These are phyloP conservation scores for Chaetothyriales sp. DNA, from an alignment of 2,329 filamentous ascomycete genomes.

Conservation along the genomic window DNA sequence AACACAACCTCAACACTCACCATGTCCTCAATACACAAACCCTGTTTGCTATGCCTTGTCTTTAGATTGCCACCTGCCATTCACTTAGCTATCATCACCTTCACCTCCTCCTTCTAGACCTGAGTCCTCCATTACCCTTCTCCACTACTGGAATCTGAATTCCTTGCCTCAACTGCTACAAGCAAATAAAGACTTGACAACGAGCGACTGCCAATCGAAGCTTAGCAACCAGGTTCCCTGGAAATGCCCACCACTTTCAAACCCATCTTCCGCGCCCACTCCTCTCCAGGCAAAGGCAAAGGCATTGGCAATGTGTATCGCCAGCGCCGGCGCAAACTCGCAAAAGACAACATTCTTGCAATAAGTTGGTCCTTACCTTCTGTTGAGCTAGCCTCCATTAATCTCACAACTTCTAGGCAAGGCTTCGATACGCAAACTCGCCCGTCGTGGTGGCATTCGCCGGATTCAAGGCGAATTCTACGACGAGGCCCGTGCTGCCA, in stretches of 20 bases:
- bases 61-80: neutral
- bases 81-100: conserved; percentile 2
- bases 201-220: neutral
- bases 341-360: conserved; percentile 16
- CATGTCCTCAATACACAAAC: conserved; percentile 4
- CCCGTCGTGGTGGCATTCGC: conserved; percentile 23
- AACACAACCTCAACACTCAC: conserved; percentile 1
- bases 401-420: conserved; percentile 11
- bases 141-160: neutral
- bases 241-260: conserved; percentile 5
- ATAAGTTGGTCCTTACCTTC: conserved; percentile 18
- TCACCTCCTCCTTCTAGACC: neutral
- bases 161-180: neutral
- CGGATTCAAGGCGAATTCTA: conserved; percentile 22
- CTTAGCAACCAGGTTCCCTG: neutral
- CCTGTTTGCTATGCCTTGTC: conserved; percentile 7
- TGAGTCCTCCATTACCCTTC: neutral
- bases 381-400: neutral
- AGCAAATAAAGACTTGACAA: neutral
- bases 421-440: conserved; percentile 15
- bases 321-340: neutral
- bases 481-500: conserved; percentile 14
- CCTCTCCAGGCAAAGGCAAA: conserved; percentile 21
- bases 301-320: neutral
- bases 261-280: conserved; percentile 17